These are phyloP conservation scores for Drechslerella coelobrocha DNA, from an alignment of 2,329 filamentous ascomycete species.

Conservation along the genomic window DNA sequence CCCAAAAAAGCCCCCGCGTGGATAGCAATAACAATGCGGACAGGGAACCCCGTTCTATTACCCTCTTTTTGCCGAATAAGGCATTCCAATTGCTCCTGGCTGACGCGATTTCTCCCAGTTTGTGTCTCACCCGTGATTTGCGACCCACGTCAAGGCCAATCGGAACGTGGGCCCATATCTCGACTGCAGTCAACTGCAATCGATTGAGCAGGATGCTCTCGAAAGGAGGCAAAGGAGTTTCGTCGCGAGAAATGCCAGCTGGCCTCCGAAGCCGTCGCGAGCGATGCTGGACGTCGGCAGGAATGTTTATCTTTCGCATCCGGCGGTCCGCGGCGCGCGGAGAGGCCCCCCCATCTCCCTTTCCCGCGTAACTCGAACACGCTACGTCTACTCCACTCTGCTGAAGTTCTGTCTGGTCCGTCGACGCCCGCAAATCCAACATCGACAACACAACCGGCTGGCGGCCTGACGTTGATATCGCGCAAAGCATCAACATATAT, in stretches of 20 bases:
- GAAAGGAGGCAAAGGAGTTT: too few species aligned
- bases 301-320: neutral
- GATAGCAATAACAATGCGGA: neutral
- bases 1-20: slow-evolving; percentile 22
- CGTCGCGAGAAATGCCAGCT: neutral
- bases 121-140: neutral
- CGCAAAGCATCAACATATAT: too few species aligned
- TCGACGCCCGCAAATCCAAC: slow-evolving; percentile 5
- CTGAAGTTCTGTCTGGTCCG: too few species aligned
- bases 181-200: slow-evolving; percentile 3
- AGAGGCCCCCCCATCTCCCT: neutral
- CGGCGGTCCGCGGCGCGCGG: neutral
- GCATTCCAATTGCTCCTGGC: slow-evolving; percentile 42
- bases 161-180: neutral
- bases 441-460: neutral
- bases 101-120: slow-evolving; percentile 6
- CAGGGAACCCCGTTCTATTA: neutral
- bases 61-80: slow-evolving; percentile 36
- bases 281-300: neutral
- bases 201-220: too few species aligned
- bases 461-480: neutral
- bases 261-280: too few species aligned
- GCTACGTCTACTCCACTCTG: too few species aligned
- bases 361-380: too few species aligned
- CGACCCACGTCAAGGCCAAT: neutral